Conservation (phyloP, 805 yeast genomes). For the Blastobotrys chiropterorum region DNA sequence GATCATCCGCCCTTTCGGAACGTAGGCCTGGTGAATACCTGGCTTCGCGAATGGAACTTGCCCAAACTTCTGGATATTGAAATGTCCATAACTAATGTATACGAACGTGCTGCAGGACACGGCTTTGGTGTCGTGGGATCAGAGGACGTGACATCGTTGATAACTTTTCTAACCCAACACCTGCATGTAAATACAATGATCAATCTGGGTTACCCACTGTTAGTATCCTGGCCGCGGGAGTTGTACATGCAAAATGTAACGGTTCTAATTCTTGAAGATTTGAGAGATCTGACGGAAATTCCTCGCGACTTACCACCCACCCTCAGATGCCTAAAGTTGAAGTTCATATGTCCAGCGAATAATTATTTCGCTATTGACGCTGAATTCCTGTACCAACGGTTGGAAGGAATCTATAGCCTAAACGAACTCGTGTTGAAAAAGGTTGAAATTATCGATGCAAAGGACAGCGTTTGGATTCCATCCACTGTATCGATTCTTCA, state of each 20-base stretch:
- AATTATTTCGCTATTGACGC: not conserved
- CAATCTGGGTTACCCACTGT: not conserved
- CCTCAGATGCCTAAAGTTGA: not conserved
- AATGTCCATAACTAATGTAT: not conserved
- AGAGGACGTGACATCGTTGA: not conserved
- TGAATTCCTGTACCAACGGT: not conserved
- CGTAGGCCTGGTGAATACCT: not conserved
- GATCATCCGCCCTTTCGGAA: not conserved
- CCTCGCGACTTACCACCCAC: not conserved
- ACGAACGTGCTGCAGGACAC: too few species aligned
- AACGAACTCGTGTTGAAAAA: not conserved
- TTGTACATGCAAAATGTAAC: not conserved
- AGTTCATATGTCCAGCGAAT: not conserved
- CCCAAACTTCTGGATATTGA: not conserved
- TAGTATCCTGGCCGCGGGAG: not conserved
- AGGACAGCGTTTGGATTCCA: not conserved
- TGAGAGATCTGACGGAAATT: not conserved
- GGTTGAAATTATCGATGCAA: not conserved
- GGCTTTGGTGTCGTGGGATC: not conserved
- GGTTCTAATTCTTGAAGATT: not conserved
- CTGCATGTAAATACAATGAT: not conserved
- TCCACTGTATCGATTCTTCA: not conserved
- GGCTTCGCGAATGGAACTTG: not conserved
- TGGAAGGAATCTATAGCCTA: not conserved
- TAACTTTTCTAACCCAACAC: not conserved